A percentile compares a stretch with the other conserved stretches of the same genome.
Evolutionary conservation across 2,329 filamentous ascomycete species (phyloP).

Genomic region (Fusarium buharicum): DNA sequence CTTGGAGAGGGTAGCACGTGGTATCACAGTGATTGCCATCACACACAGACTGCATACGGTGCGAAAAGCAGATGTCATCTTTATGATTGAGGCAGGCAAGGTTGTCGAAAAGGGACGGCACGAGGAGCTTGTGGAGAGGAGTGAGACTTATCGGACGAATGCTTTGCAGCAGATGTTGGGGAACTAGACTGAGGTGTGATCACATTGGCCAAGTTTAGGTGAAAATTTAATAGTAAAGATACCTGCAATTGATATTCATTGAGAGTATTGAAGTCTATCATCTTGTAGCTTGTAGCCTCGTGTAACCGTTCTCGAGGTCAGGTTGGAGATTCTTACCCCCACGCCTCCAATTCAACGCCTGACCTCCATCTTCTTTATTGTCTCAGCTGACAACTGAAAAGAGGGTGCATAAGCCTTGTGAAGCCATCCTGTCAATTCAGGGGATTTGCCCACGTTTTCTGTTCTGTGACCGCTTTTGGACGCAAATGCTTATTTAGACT

Average conservation of each 20-base stretch:
- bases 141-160: constrained; percentile 64
- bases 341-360: constrained; percentile 19
- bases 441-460: constrained; percentile 38
- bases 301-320: neutral
- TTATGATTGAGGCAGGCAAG: constrained; percentile 64
- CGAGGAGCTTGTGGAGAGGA: constrained; percentile 63
- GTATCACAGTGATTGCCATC: constrained; percentile 67
- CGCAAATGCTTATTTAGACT: constrained; percentile 4
- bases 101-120: constrained; percentile 64
- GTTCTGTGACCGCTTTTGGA: constrained; percentile 23
- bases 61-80: constrained; percentile 66
- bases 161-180: constrained; percentile 61
- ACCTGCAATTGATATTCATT: neutral
- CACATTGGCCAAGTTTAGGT: neutral
- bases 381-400: constrained; percentile 24
- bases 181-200: neutral
- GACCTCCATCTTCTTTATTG: constrained; percentile 24
- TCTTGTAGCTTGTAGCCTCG: neutral
- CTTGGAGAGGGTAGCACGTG: constrained; percentile 66
- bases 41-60: constrained; percentile 68
- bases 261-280: neutral
- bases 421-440: constrained; percentile 37
- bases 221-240: neutral
- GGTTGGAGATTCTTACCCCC: constrained; percentile 2
- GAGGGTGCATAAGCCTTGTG: constrained; percentile 22